Percentiles rank a stretch among this genome's conserved stretches.
Evolutionary conservation across 2,329 filamentous ascomycete genomes (phyloP).

Genomic region (Clarireedia homoeocarpa): DNA sequence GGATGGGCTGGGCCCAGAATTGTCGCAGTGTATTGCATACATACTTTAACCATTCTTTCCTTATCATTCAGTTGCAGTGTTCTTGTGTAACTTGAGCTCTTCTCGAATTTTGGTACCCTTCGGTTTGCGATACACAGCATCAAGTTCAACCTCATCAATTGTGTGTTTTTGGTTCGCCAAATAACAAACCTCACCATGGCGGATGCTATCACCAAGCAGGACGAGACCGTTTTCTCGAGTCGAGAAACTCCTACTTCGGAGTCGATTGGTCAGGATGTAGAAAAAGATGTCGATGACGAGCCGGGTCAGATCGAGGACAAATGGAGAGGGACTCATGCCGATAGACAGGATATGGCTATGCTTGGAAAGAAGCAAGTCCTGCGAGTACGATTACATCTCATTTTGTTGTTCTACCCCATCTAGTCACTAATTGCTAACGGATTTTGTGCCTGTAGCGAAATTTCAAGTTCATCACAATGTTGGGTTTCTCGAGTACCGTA

Average conservation of each 20-base stretch:
- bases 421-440: not conserved
- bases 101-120: no score
- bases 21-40: no score
- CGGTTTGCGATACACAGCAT: no score
- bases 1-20: no score
- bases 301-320: not conserved
- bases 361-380: constrained; percentile 15
- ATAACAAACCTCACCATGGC: not conserved
- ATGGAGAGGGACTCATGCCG: constrained; percentile 11
- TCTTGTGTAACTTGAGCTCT: no score
- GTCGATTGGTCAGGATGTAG: constrained; percentile 12
- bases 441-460: constrained; percentile 24
- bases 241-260: not conserved
- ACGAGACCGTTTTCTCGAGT: not conserved
- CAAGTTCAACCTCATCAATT: no score
- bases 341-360: constrained; percentile 10
- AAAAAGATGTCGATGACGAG: constrained; percentile 2
- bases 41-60: no score
- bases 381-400: constrained; percentile 4
- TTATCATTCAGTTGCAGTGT: no score
- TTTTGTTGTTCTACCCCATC: no score
- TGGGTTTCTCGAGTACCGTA: constrained; percentile 36
- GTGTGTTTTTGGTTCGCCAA: no score
- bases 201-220: not conserved
- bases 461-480: constrained; percentile 34